Conservation (phyloP, 2,329 filamentous ascomycete genomes). For the Colletotrichum sp. region DNA sequence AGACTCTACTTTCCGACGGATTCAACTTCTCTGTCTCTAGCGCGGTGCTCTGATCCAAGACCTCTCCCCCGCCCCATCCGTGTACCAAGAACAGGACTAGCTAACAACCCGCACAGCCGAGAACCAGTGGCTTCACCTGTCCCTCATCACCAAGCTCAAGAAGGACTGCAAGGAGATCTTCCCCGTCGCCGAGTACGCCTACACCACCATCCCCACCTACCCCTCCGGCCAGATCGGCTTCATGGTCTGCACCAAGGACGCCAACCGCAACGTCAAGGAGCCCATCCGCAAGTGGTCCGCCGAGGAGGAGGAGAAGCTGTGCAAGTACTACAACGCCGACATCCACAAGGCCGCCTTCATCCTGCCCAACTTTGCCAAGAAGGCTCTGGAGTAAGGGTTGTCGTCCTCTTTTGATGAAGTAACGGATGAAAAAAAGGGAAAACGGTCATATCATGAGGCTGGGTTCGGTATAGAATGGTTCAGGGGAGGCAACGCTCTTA, state of each 20-base stretch:
- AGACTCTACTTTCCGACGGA: neutral
- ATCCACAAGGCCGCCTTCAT: conserved; percentile 96
- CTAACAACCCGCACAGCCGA: conserved; percentile 70
- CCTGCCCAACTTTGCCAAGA: conserved; percentile 90
- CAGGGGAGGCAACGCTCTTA: neutral
- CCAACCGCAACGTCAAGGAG: conserved; percentile 80
- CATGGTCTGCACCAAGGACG: conserved; percentile 99
- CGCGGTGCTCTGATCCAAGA: neutral
- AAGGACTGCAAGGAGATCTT: conserved; percentile 97
- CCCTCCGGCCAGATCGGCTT: conserved; percentile 99
- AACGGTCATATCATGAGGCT: neutral
- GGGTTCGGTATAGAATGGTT: neutral
- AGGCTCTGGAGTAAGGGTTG: conserved; percentile 63
- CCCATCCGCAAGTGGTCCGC: conserved; percentile 81
- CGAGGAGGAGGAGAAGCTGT: conserved; percentile 92
- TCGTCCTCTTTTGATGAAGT: neutral
- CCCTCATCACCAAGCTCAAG: conserved; percentile 93
- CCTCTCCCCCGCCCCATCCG: too few species aligned
- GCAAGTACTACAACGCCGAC: conserved; percentile 96
- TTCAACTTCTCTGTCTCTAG: neutral
- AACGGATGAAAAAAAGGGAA: neutral
- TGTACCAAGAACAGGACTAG: conserved; percentile 4
- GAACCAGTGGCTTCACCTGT: conserved; percentile 98
- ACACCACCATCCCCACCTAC: conserved; percentile 99
- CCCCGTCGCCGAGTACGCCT: conserved; percentile 96